Conservation (phyloP, 2,329 filamentous ascomycete species). For the Chaetomiaceae sp. region DNA sequence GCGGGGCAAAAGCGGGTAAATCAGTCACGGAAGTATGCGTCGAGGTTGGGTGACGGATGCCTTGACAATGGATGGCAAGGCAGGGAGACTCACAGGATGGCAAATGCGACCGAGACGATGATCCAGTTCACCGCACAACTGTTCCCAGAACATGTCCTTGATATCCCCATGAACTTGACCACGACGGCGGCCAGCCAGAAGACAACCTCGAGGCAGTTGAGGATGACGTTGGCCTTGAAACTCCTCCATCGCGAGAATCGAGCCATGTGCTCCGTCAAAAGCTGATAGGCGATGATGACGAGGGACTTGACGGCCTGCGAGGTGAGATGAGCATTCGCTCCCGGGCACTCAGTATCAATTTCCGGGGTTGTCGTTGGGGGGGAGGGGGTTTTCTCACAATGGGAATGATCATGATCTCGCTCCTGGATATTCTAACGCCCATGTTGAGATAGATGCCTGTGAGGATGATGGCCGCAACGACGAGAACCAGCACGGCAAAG, state of each 20-base stretch:
- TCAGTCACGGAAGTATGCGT: too few species aligned
- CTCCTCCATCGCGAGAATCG: conserved; percentile 35
- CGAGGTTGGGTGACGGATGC: too few species aligned
- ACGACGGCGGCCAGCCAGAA: conserved; percentile 39
- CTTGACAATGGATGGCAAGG: too few species aligned
- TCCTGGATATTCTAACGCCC: neutral
- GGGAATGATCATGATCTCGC: conserved; percentile 9
- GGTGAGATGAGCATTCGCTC: neutral
- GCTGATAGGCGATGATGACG: conserved; percentile 38
- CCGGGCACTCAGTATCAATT: too few species aligned
- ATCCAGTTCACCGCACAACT: conserved; percentile 23
- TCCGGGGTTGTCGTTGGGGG: too few species aligned
- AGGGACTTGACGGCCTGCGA: conserved; percentile 37
- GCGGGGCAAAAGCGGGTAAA: too few species aligned
- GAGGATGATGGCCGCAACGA: neutral
- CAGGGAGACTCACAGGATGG: conserved; percentile 17
- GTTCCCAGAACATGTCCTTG: conserved; percentile 16
- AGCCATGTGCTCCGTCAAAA: conserved; percentile 35
- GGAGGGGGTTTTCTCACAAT: neutral
- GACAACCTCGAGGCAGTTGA: conserved; percentile 39
- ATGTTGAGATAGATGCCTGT: conserved; percentile 6
- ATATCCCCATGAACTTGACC: conserved; percentile 26
- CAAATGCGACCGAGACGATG: neutral
- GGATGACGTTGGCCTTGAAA: conserved; percentile 38
- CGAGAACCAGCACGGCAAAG: neutral